phyloP scores from a whole-genome alignment of 2,329 filamentous ascomycete species.

The Aspergillus alliaceus region DNA sequence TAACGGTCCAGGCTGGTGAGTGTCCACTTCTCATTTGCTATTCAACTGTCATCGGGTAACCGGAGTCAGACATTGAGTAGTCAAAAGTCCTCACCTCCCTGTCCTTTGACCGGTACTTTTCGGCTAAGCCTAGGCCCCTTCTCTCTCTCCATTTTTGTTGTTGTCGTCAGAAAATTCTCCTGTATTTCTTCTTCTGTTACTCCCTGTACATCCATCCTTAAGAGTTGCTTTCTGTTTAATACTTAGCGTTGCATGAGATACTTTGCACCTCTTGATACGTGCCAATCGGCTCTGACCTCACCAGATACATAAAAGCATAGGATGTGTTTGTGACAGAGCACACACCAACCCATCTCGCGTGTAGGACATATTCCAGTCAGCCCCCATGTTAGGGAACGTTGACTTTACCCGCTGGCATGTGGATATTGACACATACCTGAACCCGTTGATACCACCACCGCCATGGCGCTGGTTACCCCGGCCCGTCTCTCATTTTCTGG shows the following conservation, averaged over 20 bases:
- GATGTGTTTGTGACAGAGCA: neutral
- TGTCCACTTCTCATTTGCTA: neutral
- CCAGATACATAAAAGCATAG: neutral
- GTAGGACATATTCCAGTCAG: neutral
- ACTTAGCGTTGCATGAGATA: neutral
- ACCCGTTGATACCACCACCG: conserved; percentile 67
- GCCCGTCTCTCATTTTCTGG: conserved; percentile 67
- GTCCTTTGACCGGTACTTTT: neutral
- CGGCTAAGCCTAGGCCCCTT: neutral
- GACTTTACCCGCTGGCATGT: conserved; percentile 52
- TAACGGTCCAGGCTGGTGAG: neutral
- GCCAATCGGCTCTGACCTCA: neutral
- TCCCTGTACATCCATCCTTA: neutral
- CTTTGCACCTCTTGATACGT: neutral
- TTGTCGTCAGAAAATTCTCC: too few relatives aligned
- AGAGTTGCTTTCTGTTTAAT: neutral
- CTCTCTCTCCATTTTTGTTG: neutral
- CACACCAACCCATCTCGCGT: neutral
- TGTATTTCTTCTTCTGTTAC: neutral
- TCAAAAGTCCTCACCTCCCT: neutral
- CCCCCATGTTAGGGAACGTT: conserved; percentile 9
- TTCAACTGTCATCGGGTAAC: neutral
- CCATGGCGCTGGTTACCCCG: conserved; percentile 64
- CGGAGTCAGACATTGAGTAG: neutral
- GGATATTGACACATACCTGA: conserved; percentile 75